Evolutionary conservation across 2,329 filamentous ascomycete species (phyloP).

Genomic region (Pseudogymnoascus sp.): DNA sequence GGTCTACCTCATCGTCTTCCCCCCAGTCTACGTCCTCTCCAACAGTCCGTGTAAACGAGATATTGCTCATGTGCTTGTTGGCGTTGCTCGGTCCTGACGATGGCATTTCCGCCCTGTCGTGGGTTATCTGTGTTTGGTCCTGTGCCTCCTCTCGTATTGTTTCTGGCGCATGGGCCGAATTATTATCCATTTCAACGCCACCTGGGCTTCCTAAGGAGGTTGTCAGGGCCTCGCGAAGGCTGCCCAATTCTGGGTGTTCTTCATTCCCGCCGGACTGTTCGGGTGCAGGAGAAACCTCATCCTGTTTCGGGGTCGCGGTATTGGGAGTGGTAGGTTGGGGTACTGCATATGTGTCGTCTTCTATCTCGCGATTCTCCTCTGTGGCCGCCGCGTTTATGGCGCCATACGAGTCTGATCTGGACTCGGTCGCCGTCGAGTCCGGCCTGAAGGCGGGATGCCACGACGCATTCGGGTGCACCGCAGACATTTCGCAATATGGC

Average conservation of each 20-base stretch:
- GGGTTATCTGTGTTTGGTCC: neutral
- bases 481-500: slow-evolving; percentile 33
- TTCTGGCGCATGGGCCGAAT: slow-evolving; percentile 17
- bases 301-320: neutral
- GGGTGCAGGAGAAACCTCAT: neutral
- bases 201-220: slow-evolving; percentile 23
- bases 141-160: slow-evolving; percentile 11
- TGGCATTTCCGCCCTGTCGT: slow-evolving; percentile 18
- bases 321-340: slow-evolving; percentile 10
- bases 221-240: slow-evolving; percentile 22
- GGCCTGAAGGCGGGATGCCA: slow-evolving; percentile 48
- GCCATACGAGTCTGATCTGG: slow-evolving; percentile 13
- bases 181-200: slow-evolving; percentile 23
- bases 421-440: slow-evolving; percentile 28
- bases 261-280: slow-evolving; percentile 13
- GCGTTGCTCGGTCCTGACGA: slow-evolving; percentile 25
- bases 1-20: slow-evolving; percentile 44
- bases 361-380: neutral
- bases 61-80: slow-evolving; percentile 50
- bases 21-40: slow-evolving; percentile 54
- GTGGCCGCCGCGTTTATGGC: neutral
- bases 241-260: slow-evolving; percentile 18
- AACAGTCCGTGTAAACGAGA: slow-evolving; percentile 57
- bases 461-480: slow-evolving; percentile 35
- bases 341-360: neutral